A percentile compares a stretch with the other conserved stretches of the same genome.
Evolutionary conservation across 176 grass and related monocot genomes (phyloP).

Genomic region (Cenchrus purpureus): DNA sequence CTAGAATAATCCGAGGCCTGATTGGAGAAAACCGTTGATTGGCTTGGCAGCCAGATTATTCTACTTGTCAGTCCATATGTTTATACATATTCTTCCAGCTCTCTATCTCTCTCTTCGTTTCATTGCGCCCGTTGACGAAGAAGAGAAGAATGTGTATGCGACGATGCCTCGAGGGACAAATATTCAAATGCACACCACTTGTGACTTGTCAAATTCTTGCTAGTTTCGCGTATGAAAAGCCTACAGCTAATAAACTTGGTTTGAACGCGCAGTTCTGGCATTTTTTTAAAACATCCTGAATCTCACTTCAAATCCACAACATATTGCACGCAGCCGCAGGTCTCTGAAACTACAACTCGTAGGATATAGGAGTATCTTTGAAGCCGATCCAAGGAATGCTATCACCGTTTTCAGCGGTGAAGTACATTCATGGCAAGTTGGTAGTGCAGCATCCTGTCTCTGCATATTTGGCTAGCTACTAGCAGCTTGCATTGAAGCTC

Average conservation of each 20-base stretch:
- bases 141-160: constrained; percentile 27
- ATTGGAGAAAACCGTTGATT: constrained; percentile 38
- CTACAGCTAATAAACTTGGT: constrained; percentile 40
- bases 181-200: constrained; percentile 48
- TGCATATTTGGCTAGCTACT: not conserved
- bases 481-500: not conserved
- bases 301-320: not conserved
- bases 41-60: constrained; percentile 33
- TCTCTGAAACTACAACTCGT: not conserved
- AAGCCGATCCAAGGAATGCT: not conserved
- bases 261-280: constrained; percentile 29
- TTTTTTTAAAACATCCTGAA: constrained; percentile 3
- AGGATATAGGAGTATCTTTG: not conserved
- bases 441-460: not conserved
- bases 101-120: not conserved
- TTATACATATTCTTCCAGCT: constrained; percentile 12
- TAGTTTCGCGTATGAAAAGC: not conserved
- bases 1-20: constrained; percentile 39
- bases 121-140: constrained; percentile 47
- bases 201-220: constrained; percentile 32
- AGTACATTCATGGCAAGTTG: constrained; percentile 21
- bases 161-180: constrained; percentile 44
- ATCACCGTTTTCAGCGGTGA: not conserved
- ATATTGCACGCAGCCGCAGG: not conserved
- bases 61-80: constrained; percentile 26